These are phyloP conservation scores for Malassezia furfur DNA, from an alignment of 1,284 basidiomycete species.

Conservation along the genomic window DNA sequence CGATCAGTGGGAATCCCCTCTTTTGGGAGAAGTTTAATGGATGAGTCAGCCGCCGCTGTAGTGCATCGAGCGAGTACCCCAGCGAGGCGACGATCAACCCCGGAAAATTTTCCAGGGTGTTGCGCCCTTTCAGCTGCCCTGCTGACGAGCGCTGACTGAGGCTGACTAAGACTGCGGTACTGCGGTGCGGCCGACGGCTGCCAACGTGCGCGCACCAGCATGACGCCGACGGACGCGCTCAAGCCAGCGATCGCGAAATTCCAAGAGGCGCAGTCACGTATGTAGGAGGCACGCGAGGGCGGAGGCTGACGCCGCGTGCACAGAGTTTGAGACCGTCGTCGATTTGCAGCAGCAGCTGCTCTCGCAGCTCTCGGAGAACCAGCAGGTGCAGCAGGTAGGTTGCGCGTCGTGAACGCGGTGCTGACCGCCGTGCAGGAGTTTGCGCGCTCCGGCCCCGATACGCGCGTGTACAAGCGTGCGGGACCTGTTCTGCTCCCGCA, in stretches of 20 bases:
- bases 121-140: no score
- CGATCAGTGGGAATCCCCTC: no score
- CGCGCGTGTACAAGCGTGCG: conserved; percentile 80
- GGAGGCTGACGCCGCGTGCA: not conserved
- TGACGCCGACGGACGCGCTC: not conserved
- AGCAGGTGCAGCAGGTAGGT: conserved; percentile 74
- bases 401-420: not conserved
- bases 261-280: conserved; percentile 12
- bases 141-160: not conserved
- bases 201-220: not conserved
- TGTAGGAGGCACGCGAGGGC: not conserved
- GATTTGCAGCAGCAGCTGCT: conserved; percentile 38
- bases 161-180: not conserved
- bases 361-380: conserved; percentile 79
- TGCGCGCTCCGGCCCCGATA: conserved; percentile 62
- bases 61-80: no score
- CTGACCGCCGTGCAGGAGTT: conserved; percentile 63
- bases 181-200: no score
- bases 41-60: no score
- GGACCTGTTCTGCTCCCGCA: conserved; percentile 85
- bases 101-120: no score
- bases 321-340: conserved; percentile 30
- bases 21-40: no score
- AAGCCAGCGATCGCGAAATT: not conserved
- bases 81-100: no score